phyloP scores from a whole-genome alignment of 495 filamentous ascomycete genomes.

The Jackrogersella minutella region DNA sequence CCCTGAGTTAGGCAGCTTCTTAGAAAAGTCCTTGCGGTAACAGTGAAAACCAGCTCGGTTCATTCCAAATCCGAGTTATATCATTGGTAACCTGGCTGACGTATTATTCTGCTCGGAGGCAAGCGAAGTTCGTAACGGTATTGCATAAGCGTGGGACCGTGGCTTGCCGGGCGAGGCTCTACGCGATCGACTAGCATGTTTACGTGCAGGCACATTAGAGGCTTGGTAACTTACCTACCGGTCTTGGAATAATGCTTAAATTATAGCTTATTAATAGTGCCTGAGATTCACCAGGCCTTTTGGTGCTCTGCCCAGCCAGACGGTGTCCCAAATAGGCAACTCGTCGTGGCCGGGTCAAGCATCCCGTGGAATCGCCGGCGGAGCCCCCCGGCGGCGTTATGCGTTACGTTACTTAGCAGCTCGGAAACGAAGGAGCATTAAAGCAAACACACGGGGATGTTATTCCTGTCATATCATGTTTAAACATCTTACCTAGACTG shows the following conservation, averaged over 20 bases:
- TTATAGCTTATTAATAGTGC: conserved; percentile 9
- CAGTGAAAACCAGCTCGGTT: background rate
- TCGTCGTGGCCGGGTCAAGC: background rate
- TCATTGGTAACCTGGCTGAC: too few species aligned
- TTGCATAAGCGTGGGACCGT: background rate
- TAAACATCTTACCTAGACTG: conserved; percentile 3
- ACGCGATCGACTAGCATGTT: background rate
- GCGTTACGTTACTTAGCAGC: conserved; percentile 6
- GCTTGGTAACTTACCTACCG: background rate
- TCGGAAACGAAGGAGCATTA: background rate
- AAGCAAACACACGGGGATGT: background rate
- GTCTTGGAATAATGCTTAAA: conserved; percentile 3
- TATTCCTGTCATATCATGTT: background rate
- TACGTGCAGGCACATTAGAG: background rate
- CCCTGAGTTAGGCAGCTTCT: too few species aligned
- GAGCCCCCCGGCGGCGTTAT: conserved; percentile 6
- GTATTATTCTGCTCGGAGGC: background rate
- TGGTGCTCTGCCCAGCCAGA: background rate
- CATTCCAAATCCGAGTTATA: background rate
- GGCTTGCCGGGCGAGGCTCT: conserved; percentile 14
- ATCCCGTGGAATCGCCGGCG: conserved; percentile 4
- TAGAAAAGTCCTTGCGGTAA: background rate
- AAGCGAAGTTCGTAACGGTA: background rate
- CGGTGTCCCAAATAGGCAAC: conserved; percentile 20
- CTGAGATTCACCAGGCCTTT: background rate